Evolutionary conservation across 129 eudicot species (phyloP), one percentile per base, ranked within the genome.

Genomic region (Cynara cardunculus): DNA sequence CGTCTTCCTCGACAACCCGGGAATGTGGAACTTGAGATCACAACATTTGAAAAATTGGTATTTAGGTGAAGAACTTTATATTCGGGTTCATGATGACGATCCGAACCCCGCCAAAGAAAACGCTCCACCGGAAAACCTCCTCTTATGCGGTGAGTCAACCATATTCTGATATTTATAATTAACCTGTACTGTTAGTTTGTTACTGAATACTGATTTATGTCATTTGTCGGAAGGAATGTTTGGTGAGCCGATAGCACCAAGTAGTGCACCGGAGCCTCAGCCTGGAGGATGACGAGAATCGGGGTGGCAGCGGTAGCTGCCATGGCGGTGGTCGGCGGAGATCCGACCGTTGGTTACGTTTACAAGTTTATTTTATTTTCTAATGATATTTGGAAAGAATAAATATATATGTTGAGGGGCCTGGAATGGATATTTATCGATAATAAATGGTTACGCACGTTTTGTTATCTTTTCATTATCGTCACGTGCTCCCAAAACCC

Each of bases 21-120:
- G 95, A 75, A 88, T 90, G 95, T 90, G 95, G 95, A 90, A 88
- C 80, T 84, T 90, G 86, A 90, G 95, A 75, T 90, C 95, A 65
- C 95, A 90, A 71, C 89, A 86, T 78, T 69, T 90, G 80, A 85
- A 84, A 44, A 78, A 83, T 56, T 90, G 95, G 95, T 88, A 86
- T 86, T 53, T 86, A 73, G 95, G 95, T 5, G 83, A 86, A 84
- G 89, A 90, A 73, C 82, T 90, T 24, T 90, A 90, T 26, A n/a
- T 90, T 27, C 73, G 92, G 78, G 95, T 90, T 75, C 92, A 88
- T 30, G 78, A 90, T 66, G 81, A 69, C 5, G 92, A 90, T 69
- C 92, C 95, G 2, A 88, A 88, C 87, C 90, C 91, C 1, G 95
- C 90, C 78, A 90, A 90, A 87, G 95, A 90, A 73, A 80, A 84